Base-by-base conservation (phyloP, 805 yeast genomes). In the Candida maesae region DNA sequence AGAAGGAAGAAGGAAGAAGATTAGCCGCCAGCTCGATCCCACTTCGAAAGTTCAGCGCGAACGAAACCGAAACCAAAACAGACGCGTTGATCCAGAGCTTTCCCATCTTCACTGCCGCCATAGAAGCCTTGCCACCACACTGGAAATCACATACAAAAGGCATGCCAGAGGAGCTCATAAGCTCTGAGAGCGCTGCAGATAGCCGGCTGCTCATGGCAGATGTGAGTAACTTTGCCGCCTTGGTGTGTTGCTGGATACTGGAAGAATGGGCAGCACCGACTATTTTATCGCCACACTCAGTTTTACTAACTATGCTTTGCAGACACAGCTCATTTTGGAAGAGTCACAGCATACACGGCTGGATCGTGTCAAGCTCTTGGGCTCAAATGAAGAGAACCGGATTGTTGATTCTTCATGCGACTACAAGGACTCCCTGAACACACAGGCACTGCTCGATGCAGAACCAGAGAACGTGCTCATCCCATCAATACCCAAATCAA, bases 351-450 rank as follows among this genome's bases (percentile, higher is more conserved):
- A 41, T 3, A 16, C 45, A 8, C 36, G 35, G 14, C 39, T 46
- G 5, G 33, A 33, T 13, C 41, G 36, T 18, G 28, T 56, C 12
- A 42, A 41, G 25, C 26, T 52, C 12, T 36, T 56, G 7, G 41
- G 42, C 4, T 39, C 49, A 6, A 35, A 35, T 8, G 60, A 56
- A 18, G 57, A 52, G 6, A 56, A 56, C 39, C 28, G 34, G 17
- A 36, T 55, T 3, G 50, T 53, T 12, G 58, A 56, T 33, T 53
- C 58, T 2, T 56, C 60, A 14, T 42, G 48, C 21, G 60, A 55
- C 16, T 42, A 31, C 21, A 30, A 31, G 19, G 55, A 44, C 38
- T 35, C 45, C 7, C 31, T 47, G 2, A 45, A 49, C 32, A 52
- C 60, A 2, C 59, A 54, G 27, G 51, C 37, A 14, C 26, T 53